Base-by-base conservation (phyloP, 1,139 yeast species). In the Sugiyamaella japonica region DNA sequence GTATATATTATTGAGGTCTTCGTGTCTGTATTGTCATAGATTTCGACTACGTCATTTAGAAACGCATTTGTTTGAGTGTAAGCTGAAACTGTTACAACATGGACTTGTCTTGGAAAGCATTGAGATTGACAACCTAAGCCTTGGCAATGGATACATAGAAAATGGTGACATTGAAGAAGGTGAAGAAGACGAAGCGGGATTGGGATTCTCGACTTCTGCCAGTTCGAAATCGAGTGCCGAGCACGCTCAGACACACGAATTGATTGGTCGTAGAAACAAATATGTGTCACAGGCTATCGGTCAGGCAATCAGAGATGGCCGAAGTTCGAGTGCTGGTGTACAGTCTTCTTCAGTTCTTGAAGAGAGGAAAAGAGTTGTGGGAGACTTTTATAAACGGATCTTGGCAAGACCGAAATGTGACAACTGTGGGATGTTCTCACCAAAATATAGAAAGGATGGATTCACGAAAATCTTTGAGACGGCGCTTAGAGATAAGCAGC, bases 391-490 rank as follows among this genome's bases (percentile, higher is more conserved):
- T 76, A 82, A 80, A 65, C 81, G 81, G 63, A 74, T 90, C 54
- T 75, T 89, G 62, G 73, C 85, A 50, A 83, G 97, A 72, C 85
- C 89, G 56, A 87, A 85, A 71, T 95, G 99, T 81, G 95, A 88
- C 67, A 90, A 90, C 72, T 95, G 99, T 80, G 89, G 90, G 49
- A 88, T 91, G 96, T 88, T 79, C 71, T 89, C 97, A 44, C 98
- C 99, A 54, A 78, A 85, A 43, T 93, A 85, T 77, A 83, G 99
- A 76, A 93, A 91, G 68, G 99, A 95, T 70, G 99, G 99, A 0
- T 87, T 84, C 68, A 82, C 93, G 57, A 95, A 95, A 75, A 83
- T 95, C 60, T 95, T 95, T 65, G 98, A 93, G 74, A 85, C 85
- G 61, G 84, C 95, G 6, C 78, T 95, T 64, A 80, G 80, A 52